Percentiles rank a stretch among this genome's conserved stretches.
Evolutionary conservation across 176 grass and related monocot genomes (phyloP).

Genomic region (Cymbopogon citratus): DNA sequence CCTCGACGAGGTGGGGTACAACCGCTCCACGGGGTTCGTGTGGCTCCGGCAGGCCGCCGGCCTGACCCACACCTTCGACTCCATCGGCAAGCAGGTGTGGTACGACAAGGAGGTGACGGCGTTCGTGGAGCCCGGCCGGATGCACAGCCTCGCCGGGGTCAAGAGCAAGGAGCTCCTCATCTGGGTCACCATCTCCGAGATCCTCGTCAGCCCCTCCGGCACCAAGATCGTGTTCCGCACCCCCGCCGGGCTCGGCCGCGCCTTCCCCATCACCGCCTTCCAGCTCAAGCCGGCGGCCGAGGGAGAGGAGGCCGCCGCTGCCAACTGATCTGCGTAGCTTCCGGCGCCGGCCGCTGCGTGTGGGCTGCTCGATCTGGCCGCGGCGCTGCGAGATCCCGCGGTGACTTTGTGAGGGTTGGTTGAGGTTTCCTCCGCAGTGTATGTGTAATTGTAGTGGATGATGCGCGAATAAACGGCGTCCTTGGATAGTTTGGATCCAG

Average conservation of each 20-base stretch:
- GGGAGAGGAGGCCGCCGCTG: neutral
- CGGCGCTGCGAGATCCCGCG: neutral
- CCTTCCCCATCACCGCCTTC: conserved; percentile 51
- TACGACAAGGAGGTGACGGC: conserved; percentile 58
- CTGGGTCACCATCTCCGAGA: conserved; percentile 65
- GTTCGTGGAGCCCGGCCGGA: conserved; percentile 46
- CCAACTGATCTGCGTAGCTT: conserved; percentile 20
- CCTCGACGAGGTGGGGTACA: conserved; percentile 59
- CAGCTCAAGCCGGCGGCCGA: conserved; percentile 21
- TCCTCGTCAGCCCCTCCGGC: conserved; percentile 43
- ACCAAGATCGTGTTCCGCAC: conserved; percentile 57
- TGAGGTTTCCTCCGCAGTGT: neutral
- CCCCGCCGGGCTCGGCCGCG: conserved; percentile 42
- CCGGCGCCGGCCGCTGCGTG: neutral
- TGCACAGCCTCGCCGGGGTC: conserved; percentile 40
- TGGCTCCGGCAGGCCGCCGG: conserved; percentile 51
- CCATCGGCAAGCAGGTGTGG: conserved; percentile 63
- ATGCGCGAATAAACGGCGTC: neutral
- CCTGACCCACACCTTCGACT: conserved; percentile 47
- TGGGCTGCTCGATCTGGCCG: conserved; percentile 4
- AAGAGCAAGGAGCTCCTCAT: conserved; percentile 72
- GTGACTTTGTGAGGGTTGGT: neutral
- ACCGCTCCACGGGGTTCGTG: conserved; percentile 51
- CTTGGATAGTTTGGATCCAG: neutral
- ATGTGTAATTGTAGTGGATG: neutral